These are phyloP conservation scores for Arthrobotrys megalospora DNA, from an alignment of 2,329 filamentous ascomycete genomes.

Conservation along the genomic window DNA sequence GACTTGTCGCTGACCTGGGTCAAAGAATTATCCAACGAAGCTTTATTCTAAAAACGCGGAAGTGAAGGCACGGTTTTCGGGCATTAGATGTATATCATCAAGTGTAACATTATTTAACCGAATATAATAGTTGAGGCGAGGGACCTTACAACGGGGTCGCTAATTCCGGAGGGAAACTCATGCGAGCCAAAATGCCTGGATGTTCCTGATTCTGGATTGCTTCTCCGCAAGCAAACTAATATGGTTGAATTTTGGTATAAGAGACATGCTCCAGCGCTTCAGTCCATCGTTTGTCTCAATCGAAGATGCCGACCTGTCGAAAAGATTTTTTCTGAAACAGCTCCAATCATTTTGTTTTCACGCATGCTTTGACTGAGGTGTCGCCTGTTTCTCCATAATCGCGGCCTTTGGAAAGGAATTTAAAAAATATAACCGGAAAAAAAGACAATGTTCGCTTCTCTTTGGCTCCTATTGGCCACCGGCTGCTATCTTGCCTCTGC, in stretches of 20 bases:
- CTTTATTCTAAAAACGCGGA: not conserved
- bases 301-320: not conserved
- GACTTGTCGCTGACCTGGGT: not conserved
- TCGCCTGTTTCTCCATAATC: not conserved
- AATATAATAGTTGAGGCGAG: too few relatives aligned
- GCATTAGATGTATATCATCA: not conserved
- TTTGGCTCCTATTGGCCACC: conserved; percentile 12
- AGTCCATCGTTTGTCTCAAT: not conserved
- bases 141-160: too few relatives aligned
- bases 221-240: not conserved
- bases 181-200: too few relatives aligned
- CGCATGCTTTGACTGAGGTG: too few relatives aligned
- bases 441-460: conserved; percentile 18
- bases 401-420: conserved; percentile 4
- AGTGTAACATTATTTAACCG: too few relatives aligned
- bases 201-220: not conserved
- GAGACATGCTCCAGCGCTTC: not conserved
- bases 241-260: not conserved
- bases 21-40: too few relatives aligned
- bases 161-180: not conserved
- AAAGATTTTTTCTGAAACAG: not conserved
- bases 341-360: too few relatives aligned
- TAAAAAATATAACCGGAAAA: too few relatives aligned
- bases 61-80: not conserved
- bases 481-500: conserved; percentile 30